Conservation (phyloP, 2,329 filamentous ascomycete species). For the Venturia effusa region DNA sequence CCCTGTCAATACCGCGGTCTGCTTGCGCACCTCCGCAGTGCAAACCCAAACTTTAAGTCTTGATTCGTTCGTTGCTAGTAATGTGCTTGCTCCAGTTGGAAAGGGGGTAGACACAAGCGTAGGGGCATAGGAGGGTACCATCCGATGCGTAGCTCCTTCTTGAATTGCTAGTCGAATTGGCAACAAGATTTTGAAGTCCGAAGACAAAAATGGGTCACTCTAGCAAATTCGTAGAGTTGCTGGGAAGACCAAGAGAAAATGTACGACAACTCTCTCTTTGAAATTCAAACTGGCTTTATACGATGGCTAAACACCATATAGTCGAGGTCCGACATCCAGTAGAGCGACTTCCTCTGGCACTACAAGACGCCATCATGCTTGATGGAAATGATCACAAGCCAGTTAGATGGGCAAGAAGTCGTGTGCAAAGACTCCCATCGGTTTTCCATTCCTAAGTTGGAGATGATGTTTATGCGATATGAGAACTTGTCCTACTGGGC, state of each 20-base stretch:
- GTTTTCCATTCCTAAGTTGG: background rate
- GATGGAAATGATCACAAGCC: background rate
- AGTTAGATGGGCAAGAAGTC: background rate
- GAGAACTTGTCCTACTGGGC: background rate
- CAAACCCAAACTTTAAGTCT: background rate
- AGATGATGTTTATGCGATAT: constrained; percentile 3
- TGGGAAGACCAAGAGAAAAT: background rate
- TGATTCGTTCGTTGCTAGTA: background rate
- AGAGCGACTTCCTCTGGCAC: background rate
- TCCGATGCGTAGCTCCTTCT: background rate
- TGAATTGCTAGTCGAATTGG: background rate
- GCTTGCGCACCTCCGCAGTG: background rate
- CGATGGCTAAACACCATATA: background rate
- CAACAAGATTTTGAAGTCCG: background rate
- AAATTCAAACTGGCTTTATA: background rate
- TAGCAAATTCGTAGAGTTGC: background rate
- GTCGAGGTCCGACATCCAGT: background rate
- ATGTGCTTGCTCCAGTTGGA: background rate
- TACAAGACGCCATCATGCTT: background rate
- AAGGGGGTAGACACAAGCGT: background rate
- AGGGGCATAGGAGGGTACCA: background rate
- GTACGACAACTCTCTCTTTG: background rate
- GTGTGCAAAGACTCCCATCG: background rate
- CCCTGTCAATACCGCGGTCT: background rate
- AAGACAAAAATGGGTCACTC: background rate